Percentiles rank a stretch among this genome's conserved stretches.
phyloP scores from a whole-genome alignment of 331 rosid genomes.

The Erythrophleum ivorense region DNA sequence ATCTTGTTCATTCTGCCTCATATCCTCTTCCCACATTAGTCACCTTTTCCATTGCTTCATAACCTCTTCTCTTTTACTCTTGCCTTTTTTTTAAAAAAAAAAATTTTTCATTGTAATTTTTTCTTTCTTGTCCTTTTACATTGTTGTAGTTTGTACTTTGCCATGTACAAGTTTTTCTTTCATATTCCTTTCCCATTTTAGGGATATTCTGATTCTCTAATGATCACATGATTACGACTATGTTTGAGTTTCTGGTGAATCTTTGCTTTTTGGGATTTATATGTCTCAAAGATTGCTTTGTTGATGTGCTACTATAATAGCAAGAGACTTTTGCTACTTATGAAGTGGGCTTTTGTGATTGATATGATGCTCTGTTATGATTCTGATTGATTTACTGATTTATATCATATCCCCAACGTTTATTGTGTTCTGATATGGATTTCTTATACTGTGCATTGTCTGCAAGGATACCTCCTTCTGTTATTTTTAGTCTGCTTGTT shows the following conservation, averaged over 20 bases:
- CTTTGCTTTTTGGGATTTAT: background rate
- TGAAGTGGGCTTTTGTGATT: background rate
- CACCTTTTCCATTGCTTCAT: conserved; percentile 24
- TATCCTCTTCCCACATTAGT: conserved; percentile 18
- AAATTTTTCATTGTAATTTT: background rate
- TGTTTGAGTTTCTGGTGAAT: conserved; percentile 27
- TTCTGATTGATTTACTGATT: background rate
- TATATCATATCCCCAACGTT: conserved; percentile 16
- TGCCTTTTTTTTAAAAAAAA: background rate
- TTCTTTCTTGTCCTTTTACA: background rate
- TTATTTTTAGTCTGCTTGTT: background rate
- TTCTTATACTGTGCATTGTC: conserved; percentile 1
- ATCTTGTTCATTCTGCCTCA: conserved; percentile 34
- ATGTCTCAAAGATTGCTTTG: background rate
- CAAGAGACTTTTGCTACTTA: background rate
- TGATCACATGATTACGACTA: background rate
- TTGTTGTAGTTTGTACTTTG: background rate
- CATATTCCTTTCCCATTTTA: background rate
- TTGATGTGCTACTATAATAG: background rate
- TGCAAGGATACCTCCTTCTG: background rate
- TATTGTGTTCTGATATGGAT: conserved; percentile 8
- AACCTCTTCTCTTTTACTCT: background rate
- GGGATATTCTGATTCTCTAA: background rate
- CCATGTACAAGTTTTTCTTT: conserved; percentile 8
- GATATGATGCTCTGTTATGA: background rate